Percentiles rank a stretch among this genome's conserved stretches.
phyloP scores from a whole-genome alignment of 805 yeast genomes.

The Kodamaea leandrae region DNA sequence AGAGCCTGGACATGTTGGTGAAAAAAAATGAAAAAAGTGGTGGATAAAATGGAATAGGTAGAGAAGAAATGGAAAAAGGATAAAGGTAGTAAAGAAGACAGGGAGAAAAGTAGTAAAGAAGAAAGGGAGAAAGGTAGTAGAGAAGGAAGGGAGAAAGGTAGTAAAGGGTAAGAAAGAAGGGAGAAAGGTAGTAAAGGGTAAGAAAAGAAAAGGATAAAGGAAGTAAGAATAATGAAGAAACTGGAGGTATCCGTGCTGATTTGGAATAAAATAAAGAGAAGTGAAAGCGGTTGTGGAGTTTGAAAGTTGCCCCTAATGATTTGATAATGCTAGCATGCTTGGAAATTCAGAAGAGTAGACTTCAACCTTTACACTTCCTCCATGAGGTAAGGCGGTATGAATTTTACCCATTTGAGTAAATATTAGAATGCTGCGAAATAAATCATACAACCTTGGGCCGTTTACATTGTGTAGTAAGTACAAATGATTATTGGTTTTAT shows the following conservation, averaged over 20 bases:
- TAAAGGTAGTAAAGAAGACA: not conserved
- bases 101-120: not conserved
- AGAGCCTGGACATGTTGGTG: not conserved
- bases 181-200: not conserved
- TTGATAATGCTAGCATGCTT: too few species aligned
- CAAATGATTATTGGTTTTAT: too few species aligned
- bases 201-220: not conserved
- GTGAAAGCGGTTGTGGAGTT: not conserved
- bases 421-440: too few species aligned
- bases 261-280: too few species aligned
- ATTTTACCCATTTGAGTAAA: too few species aligned
- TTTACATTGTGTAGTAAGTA: too few species aligned
- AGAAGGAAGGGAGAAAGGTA: not conserved
- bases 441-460: too few species aligned
- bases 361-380: too few species aligned
- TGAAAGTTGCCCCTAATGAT: too few species aligned
- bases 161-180: not conserved
- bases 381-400: too few species aligned
- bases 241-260: too few species aligned
- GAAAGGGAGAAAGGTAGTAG: not conserved
- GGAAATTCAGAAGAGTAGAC: too few species aligned
- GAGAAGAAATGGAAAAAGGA: not conserved
- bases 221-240: not conserved
- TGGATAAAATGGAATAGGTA: not conserved
- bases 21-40: slow-evolving; percentile 1